A percentile compares a stretch with the other conserved stretches of the same genome.
Conservation (phyloP, 1,284 basidiomycete species). For the Sporisorium scitamineum region DNA sequence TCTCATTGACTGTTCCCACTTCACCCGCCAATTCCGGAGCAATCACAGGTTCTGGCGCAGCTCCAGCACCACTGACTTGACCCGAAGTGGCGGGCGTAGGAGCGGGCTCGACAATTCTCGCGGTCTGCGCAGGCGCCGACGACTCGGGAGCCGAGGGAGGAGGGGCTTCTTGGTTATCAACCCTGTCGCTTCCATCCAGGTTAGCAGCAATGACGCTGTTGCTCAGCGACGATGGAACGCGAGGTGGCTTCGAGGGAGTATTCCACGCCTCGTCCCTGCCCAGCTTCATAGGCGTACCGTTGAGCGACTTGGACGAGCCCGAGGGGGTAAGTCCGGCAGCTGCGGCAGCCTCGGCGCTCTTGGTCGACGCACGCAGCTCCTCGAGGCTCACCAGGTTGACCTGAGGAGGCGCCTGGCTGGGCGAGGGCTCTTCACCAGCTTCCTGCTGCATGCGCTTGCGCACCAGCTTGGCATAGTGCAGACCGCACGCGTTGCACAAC, state of each 20-base stretch:
- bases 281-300: conserved; percentile 36
- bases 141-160: conserved; percentile 9
- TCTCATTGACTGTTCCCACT: neutral
- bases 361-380: conserved; percentile 59
- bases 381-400: conserved; percentile 54
- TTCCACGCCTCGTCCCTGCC: conserved; percentile 29
- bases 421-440: conserved; percentile 42
- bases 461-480: conserved; percentile 61
- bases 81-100: conserved; percentile 10
- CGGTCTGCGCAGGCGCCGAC: conserved; percentile 1
- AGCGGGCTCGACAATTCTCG: conserved; percentile 26
- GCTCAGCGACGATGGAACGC: conserved; percentile 19
- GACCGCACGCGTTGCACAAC: conserved; percentile 67
- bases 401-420: conserved; percentile 29
- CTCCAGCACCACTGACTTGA: neutral
- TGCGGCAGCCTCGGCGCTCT: conserved; percentile 44
- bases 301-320: conserved; percentile 30
- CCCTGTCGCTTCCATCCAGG: conserved; percentile 2
- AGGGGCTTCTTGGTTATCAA: conserved; percentile 3
- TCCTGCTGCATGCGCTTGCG: conserved; percentile 55
- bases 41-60: conserved; percentile 11
- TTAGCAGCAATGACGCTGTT: conserved; percentile 22
- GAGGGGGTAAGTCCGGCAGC: conserved; percentile 26
- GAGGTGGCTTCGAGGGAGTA: conserved; percentile 41
- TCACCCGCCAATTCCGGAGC: conserved; percentile 23